Base-by-base conservation (phyloP, 371 early-diverging fungal genomes). In the Syncephalis plumigaleata region DNA sequence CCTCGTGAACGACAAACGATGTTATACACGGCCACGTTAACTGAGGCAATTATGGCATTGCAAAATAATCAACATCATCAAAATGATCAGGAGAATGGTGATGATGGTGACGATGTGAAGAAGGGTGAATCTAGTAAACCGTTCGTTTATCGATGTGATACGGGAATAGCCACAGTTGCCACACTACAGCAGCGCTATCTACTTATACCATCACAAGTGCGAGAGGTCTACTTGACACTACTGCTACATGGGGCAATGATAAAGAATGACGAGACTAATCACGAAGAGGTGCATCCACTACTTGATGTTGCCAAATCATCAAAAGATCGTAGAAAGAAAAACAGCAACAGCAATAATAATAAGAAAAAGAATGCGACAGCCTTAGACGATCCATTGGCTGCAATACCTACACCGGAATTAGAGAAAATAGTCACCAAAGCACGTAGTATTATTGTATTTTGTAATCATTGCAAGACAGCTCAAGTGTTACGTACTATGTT, bases 11-110 rank as follows among this genome's bases (percentile, higher is more conserved):
- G 96, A 13, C 91, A 94, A 51, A 94, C 94, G 0, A 61, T 98
- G 21, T 55, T 98, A 39, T 98, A 93, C 60, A 85, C 91, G 4
- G 98, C 98, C 22, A 98, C 98, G n/a, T 84, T 95, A 84, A 88
- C 96, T 0, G 71, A 76, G 15, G 73, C 75, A 3, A 84, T 92
- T 37, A 61, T 83, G 42, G 70, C 73, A 3, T 55, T 87, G 2
- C 50, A 60, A 24, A 60, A 68, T 16, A 56, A n/a, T n/a, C n/a
- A n/a, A n/a, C n/a, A n/a, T n/a, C n/a, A n/a, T n/a, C n/a, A n/a
- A n/a, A n/a, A n/a, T n/a, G n/a, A n/a, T n/a, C n/a, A n/a, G n/a
- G n/a, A n/a, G n/a, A n/a, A n/a, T n/a, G n/a, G n/a, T n/a, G n/a
- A n/a, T n/a, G n/a, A 46, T 15, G 31, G 11, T 31, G 11, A 31